Base-by-base conservation (phyloP, 305 asterid genomes). In the Fraxinus platypoda region DNA sequence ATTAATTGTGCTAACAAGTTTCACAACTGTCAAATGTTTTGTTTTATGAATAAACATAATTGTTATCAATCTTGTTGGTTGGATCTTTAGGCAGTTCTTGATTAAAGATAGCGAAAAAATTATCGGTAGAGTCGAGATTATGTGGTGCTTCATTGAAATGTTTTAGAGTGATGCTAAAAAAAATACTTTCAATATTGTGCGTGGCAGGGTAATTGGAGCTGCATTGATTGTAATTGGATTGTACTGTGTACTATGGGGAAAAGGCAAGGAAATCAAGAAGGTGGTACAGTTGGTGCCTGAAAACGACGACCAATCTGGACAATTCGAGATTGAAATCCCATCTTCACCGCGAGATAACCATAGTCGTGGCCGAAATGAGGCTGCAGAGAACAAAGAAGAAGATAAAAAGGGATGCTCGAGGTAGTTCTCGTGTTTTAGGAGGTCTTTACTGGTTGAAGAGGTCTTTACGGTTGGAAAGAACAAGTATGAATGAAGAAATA, bases 231-330 rank as follows among this genome's bases (percentile, higher is more conserved):
- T 94, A 5, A 34, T 31, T 1, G 97, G 96, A 35, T 46, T 94
- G 12, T 93, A 93, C 72, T 25, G 75, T 7, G 94, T 94, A 4
- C 73, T 92, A n/a, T 92, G 97, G 96, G 97, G 94, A 2, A 93
- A 89, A 80, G 85, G 84, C n/a, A 87, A 82, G 81, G 97, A 94
- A 83, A 43, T 81, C 8, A 93, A 88, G 88, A 90, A 75, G 83
- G 73, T 80, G 76, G 64, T 81, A 0, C 88, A 81, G 33, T 70
- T 88, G 85, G 79, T 84, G 83, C 90, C 89, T 13, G 87, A 81
- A 23, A 78, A 25, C 49, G 59, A 79, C 23, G 66, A 78, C 59
- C 77, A 74, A 49, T 33, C 30, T 71, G 59, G 37, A 4, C 81
- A 78, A 13, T 57, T 62, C 33, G 82, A 38, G 30, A n/a, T 43